Conservation (phyloP, 371 early-diverging fungal genomes). For the Lichtheimia corymbifera region DNA sequence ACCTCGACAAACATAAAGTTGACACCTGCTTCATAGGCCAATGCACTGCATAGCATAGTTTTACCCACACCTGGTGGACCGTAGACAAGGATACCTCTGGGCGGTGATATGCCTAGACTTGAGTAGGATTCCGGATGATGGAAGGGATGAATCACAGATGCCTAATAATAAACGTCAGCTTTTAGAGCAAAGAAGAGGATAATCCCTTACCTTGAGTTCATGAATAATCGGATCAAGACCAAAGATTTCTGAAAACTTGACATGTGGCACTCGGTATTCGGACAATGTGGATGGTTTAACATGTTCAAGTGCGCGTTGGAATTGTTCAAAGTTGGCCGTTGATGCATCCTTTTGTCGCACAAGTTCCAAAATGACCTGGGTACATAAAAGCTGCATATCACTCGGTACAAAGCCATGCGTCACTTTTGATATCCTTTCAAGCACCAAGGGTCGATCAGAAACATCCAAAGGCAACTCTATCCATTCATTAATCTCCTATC, state of each 20-base stretch:
- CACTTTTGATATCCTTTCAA: constrained; percentile 84
- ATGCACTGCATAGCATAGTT: constrained; percentile 95
- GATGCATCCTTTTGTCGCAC: constrained; percentile 23
- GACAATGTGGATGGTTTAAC: constrained; percentile 64
- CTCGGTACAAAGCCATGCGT: constrained; percentile 93
- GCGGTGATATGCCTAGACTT: constrained; percentile 90
- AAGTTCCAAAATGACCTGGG: constrained; percentile 49
- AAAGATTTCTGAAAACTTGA: constrained; percentile 65
- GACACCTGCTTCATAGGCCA: constrained; percentile 83
- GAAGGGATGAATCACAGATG: constrained; percentile 78
- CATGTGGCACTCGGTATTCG: constrained; percentile 61
- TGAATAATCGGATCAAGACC: constrained; percentile 66
- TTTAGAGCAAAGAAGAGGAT: not conserved
- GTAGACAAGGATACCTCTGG: constrained; percentile 95
- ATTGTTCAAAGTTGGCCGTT: constrained; percentile 24
- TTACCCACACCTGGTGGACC: constrained; percentile 99
- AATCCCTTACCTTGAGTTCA: constrained; percentile 50
- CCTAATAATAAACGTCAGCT: constrained; percentile 12
- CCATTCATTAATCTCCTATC: not conserved
- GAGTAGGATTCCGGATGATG: constrained; percentile 83
- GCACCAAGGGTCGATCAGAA: constrained; percentile 47
- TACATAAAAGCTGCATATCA: constrained; percentile 70
- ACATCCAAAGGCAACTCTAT: constrained; percentile 55
- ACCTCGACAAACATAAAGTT: constrained; percentile 79
- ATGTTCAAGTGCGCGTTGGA: constrained; percentile 43